Percentiles rank a stretch among this genome's conserved stretches.
phyloP scores from a whole-genome alignment of 1,139 yeast genomes.

The Yamadazyma pseudoaaseri region DNA sequence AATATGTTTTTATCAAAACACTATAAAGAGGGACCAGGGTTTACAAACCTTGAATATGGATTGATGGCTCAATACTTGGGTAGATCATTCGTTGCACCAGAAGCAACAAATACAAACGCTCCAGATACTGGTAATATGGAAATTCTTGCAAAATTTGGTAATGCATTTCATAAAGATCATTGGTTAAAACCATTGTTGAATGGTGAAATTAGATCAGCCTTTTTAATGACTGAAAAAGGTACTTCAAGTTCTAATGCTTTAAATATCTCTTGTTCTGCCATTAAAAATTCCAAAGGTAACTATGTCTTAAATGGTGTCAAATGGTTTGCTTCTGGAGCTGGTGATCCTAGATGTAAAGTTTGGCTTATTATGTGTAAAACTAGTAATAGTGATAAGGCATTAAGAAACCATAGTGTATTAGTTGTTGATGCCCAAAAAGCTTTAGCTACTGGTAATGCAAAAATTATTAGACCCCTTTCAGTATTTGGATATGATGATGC shows the following conservation, averaged over 20 bases:
- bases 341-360: slow-evolving; percentile 62
- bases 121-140: slow-evolving; percentile 84
- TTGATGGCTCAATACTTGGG: slow-evolving; percentile 72
- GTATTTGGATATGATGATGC: slow-evolving; percentile 72
- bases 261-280: slow-evolving; percentile 55
- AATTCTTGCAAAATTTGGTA: slow-evolving; percentile 60
- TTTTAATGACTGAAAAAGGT: slow-evolving; percentile 70
- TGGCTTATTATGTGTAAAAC: slow-evolving; percentile 74
- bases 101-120: slow-evolving; percentile 63
- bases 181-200: slow-evolving; percentile 58
- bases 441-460: slow-evolving; percentile 50
- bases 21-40: slow-evolving; percentile 64
- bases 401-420: slow-evolving; percentile 60
- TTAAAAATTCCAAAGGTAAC: slow-evolving; percentile 41
- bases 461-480: slow-evolving; percentile 51
- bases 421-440: slow-evolving; percentile 56
- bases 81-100: slow-evolving; percentile 55
- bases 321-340: slow-evolving; percentile 80
- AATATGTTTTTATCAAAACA: slow-evolving; percentile 59
- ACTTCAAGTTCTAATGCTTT: slow-evolving; percentile 68
- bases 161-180: slow-evolving; percentile 46
- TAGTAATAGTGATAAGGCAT: slow-evolving; percentile 30
- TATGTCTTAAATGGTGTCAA: slow-evolving; percentile 64
- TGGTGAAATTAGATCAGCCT: slow-evolving; percentile 65
- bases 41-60: slow-evolving; percentile 65